Conservation (phyloP, 371 early-diverging fungal species). For the Mucor racemosus region DNA sequence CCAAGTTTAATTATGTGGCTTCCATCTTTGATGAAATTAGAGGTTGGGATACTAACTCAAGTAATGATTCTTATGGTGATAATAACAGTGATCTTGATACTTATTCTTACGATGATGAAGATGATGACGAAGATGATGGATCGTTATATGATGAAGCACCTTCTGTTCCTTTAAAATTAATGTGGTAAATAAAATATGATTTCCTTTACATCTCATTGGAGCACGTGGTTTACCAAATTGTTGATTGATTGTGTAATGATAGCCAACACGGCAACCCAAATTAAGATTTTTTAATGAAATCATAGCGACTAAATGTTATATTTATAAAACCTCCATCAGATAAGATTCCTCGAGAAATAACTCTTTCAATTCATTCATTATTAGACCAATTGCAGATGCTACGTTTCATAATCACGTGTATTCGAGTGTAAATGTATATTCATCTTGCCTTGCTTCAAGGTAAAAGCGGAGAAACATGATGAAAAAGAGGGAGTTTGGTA, state of each 20-base stretch:
- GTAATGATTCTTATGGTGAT: neutral
- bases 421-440: neutral
- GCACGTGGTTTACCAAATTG: constrained; percentile 6
- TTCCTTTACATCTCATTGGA: neutral
- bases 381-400: neutral
- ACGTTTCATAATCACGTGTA: constrained; percentile 7
- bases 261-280: too few relatives aligned
- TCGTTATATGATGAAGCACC: neutral
- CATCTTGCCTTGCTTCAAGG: neutral
- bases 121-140: neutral
- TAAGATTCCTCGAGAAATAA: neutral
- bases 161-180: constrained; percentile 26
- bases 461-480: constrained; percentile 8
- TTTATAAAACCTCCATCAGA: too few relatives aligned
- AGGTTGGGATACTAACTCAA: constrained; percentile 11
- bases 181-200: constrained; percentile 24
- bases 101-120: neutral
- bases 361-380: too few relatives aligned
- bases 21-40: constrained; percentile 34
- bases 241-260: neutral
- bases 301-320: too few relatives aligned
- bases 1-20: constrained; percentile 31
- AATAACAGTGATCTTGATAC: neutral
- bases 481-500: too few relatives aligned
- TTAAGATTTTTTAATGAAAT: too few relatives aligned